A percentile compares a stretch with the other conserved stretches of the same genome.
Evolutionary conservation across 805 yeast genomes (phyloP).

Genomic region (Debaryomyces prosopidis): DNA sequence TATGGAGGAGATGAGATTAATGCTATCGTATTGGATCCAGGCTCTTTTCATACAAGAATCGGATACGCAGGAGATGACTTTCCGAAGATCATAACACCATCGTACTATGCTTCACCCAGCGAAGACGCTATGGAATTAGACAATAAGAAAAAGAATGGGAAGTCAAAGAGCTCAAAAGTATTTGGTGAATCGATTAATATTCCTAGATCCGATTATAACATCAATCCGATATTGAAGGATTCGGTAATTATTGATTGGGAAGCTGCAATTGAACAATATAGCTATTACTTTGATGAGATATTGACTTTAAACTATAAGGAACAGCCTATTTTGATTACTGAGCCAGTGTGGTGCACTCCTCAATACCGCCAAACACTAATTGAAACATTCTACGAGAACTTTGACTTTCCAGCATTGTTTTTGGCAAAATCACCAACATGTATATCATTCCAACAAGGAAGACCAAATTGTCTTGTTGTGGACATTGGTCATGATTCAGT

Average conservation of each 20-base stretch:
- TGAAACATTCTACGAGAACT: constrained; percentile 68
- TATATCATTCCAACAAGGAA: constrained; percentile 83
- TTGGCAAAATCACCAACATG: constrained; percentile 84
- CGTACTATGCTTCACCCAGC: constrained; percentile 54
- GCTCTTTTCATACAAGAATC: constrained; percentile 76
- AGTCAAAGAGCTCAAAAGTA: constrained; percentile 20
- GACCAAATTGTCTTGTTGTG: constrained; percentile 83
- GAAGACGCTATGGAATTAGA: constrained; percentile 9
- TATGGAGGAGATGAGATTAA: constrained; percentile 74
- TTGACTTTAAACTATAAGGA: constrained; percentile 57
- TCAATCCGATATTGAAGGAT: constrained; percentile 60
- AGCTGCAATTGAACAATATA: constrained; percentile 73
- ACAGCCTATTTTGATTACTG: constrained; percentile 80
- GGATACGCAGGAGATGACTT: constrained; percentile 94
- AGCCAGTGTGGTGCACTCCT: constrained; percentile 80
- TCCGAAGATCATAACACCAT: constrained; percentile 76
- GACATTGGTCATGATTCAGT: constrained; percentile 80
- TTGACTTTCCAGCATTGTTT: constrained; percentile 78
- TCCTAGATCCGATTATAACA: constrained; percentile 52
- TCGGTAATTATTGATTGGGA: constrained; percentile 83
- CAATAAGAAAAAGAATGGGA: constrained; percentile 17
- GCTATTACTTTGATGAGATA: constrained; percentile 52
- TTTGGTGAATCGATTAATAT: constrained; percentile 47
- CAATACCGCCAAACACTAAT: constrained; percentile 67
- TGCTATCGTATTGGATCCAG: constrained; percentile 90